Evolutionary conservation across 495 filamentous ascomycete species (phyloP), one percentile per base, ranked within the genome.

Genomic region (Xylaria venustula): DNA sequence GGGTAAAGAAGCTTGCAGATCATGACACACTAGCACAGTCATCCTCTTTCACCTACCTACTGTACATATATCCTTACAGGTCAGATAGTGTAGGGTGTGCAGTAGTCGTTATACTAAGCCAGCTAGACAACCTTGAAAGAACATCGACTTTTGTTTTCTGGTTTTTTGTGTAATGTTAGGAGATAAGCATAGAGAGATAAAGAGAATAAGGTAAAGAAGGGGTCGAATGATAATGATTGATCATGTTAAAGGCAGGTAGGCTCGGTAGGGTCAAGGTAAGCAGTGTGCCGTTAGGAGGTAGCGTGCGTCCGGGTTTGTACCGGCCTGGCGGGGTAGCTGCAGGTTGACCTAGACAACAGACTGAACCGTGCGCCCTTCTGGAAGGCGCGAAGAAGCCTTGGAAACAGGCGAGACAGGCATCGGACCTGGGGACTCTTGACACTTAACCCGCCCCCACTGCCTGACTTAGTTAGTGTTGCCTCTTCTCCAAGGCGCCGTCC

Each of bases 331-430:
- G 58, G 63, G 63, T 62, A 68, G 63, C 63, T 66, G 41, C 36
- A 58, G 44, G 26, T 30, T 17, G 44, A 61, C 66, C 57, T 54
- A 62, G 66, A 68, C 47, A 48, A 23, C 19, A 52, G 12, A 12
- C 40, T 28, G 68, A 63, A 40, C 69, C 58, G 69, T 71, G 69
- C 69, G 15, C 49, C 64, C 55, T 71, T 71, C 69, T 67, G 58
- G 69, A 71, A 71, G 62, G 32, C 64, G 60, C 66, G 60, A 69
- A 71, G 69, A 71, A 71, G 60, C 59, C 41, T 65, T 67, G 63
- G 65, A 70, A 67, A 57, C 58, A 59, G 34, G 28, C 52, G 59
- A 28, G 34, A 17, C 56, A 64, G 63, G 52, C 58, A 58, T 61
- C 53, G 62, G 58, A 37, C 22, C 37, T 25, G 30, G 47, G 48